A percentile compares a stretch with the other conserved stretches of the same genome.
Evolutionary conservation across 1,139 yeast genomes (phyloP).

Genomic region (Magnusiomyces sp.): DNA sequence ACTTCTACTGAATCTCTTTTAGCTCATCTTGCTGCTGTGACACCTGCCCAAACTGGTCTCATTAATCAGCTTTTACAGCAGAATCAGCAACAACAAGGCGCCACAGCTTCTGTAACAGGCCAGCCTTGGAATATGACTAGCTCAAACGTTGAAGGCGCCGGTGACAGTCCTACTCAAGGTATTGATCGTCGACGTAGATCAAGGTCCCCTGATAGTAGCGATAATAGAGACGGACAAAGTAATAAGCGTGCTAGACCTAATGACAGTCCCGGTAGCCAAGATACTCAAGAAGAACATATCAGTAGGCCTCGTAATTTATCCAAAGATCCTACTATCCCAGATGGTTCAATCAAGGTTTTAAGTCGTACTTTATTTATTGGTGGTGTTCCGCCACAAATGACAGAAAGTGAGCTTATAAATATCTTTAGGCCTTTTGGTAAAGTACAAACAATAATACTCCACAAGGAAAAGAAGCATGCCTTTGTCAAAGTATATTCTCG

Average conservation of each 20-base stretch:
- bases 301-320: slow-evolving; percentile 51
- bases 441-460: slow-evolving; percentile 82
- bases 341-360: slow-evolving; percentile 71
- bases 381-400: slow-evolving; percentile 81
- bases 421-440: slow-evolving; percentile 80
- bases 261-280: slow-evolving; percentile 19
- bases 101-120: slow-evolving; percentile 14
- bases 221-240: slow-evolving; percentile 7
- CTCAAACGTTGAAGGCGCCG: too few species aligned
- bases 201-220: slow-evolving; percentile 42
- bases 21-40: slow-evolving; percentile 21
- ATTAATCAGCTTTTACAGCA: slow-evolving; percentile 11
- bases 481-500: slow-evolving; percentile 96
- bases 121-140: slow-evolving; percentile 14
- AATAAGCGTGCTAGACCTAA: slow-evolving; percentile 29
- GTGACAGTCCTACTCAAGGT: slow-evolving; percentile 7
- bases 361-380: slow-evolving; percentile 91
- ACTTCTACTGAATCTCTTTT: slow-evolving; percentile 22
- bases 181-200: slow-evolving; percentile 47
- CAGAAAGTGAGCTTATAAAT: slow-evolving; percentile 55
- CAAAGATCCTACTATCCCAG: slow-evolving; percentile 63
- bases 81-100: slow-evolving; percentile 2
- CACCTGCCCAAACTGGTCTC: slow-evolving; percentile 10
- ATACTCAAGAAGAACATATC: neutral
- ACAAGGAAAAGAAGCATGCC: slow-evolving; percentile 87